Conservation (phyloP, 2,329 filamentous ascomycete species). For the Fusarium praegraminearum region DNA sequence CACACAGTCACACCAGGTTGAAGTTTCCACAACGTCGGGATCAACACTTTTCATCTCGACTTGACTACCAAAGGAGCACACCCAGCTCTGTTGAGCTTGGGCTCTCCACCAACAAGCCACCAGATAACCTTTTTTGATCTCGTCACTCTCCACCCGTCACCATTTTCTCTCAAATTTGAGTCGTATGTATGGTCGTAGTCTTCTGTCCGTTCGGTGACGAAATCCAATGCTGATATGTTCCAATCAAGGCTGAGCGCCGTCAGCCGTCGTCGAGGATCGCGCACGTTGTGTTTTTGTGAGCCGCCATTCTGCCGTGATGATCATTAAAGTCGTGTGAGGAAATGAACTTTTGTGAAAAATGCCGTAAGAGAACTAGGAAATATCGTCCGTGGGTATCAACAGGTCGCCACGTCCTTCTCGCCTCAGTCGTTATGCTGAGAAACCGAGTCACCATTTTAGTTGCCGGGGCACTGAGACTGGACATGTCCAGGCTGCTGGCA, state of each 20-base stretch:
- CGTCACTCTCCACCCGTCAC: conserved; percentile 48
- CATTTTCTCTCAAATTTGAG: conserved; percentile 47
- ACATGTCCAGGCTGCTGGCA: conserved; percentile 88
- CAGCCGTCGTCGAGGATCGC: conserved; percentile 46
- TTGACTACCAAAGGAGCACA: conserved; percentile 54
- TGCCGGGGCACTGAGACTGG: conserved; percentile 92
- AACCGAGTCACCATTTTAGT: conserved; percentile 58
- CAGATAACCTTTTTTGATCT: conserved; percentile 43
- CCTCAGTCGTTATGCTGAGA: conserved; percentile 43
- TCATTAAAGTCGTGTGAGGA: conserved; percentile 50
- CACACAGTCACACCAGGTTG: conserved; percentile 47
- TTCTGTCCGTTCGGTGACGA: conserved; percentile 45
- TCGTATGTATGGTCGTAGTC: conserved; percentile 44
- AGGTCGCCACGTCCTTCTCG: conserved; percentile 57
- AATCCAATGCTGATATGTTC: conserved; percentile 51
- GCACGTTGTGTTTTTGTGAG: conserved; percentile 46
- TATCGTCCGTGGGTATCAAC: conserved; percentile 58
- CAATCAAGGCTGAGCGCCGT: conserved; percentile 44
- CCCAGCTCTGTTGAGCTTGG: conserved; percentile 45
- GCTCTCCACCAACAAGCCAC: conserved; percentile 42
- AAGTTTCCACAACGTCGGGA: conserved; percentile 46
- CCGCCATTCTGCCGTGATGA: conserved; percentile 48
- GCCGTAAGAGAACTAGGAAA: conserved; percentile 47
- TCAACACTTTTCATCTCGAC: conserved; percentile 55
- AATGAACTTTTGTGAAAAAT: conserved; percentile 50